Conservation (phyloP, 768 basidiomycete species). For the Mycena kentingensis region DNA sequence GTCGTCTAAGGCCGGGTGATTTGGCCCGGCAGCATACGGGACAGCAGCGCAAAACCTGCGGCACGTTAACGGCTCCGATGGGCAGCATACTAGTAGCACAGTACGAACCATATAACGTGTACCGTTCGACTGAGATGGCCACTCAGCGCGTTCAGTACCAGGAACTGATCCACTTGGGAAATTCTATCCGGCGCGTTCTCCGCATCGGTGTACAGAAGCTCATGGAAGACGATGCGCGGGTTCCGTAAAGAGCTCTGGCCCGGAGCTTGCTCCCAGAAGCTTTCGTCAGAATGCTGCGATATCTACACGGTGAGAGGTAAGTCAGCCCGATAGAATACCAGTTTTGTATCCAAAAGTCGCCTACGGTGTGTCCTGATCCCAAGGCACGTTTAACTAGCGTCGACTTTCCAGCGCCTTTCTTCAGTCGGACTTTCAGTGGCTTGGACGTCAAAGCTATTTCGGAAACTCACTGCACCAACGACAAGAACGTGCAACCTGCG, state of each 20-base stretch:
- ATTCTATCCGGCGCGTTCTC: neutral
- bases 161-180: too few relatives aligned
- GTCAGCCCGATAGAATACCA: neutral
- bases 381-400: too few relatives aligned
- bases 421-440: too few relatives aligned
- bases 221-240: neutral
- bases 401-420: too few relatives aligned
- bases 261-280: neutral
- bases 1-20: too few relatives aligned
- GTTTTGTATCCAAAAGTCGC: neutral
- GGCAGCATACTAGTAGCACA: neutral
- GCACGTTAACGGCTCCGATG: neutral
- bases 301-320: neutral
- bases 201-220: neutral
- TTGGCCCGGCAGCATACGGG: too few relatives aligned
- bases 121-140: too few relatives aligned
- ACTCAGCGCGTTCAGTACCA: too few relatives aligned
- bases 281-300: neutral
- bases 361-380: neutral
- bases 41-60: neutral
- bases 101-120: neutral
- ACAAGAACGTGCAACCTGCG: neutral
- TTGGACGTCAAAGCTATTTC: too few relatives aligned
- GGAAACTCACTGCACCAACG: neutral
- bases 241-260: neutral